Evolutionary conservation across 129 eudicot species (phyloP).

Genomic region (Rutidosis leptorrhynchoides): DNA sequence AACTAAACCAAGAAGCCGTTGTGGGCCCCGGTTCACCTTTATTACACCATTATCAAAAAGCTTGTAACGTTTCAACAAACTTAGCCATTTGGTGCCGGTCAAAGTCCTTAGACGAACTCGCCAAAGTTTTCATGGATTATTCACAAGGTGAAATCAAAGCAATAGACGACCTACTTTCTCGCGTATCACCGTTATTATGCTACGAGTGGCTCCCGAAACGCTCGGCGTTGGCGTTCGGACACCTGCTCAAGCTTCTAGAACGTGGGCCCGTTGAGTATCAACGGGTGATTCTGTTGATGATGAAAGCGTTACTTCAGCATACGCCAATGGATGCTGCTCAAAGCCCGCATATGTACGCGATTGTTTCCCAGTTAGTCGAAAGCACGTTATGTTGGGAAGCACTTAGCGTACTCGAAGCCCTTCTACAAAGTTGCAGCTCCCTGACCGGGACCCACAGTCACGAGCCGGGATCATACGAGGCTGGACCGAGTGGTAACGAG

Average conservation of each 20-base stretch:
- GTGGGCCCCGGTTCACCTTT: slow-evolving; percentile 53
- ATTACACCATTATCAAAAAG: slow-evolving; percentile 68
- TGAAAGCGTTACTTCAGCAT: slow-evolving; percentile 92
- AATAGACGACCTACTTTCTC: slow-evolving; percentile 68
- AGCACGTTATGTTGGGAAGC: slow-evolving; percentile 99
- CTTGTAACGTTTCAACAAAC: slow-evolving; percentile 73
- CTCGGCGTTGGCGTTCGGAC: slow-evolving; percentile 93
- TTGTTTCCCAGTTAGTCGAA: slow-evolving; percentile 93
- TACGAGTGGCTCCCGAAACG: slow-evolving; percentile 92
- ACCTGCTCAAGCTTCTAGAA: slow-evolving; percentile 74
- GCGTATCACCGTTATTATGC: slow-evolving; percentile 85
- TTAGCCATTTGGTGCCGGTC: slow-evolving; percentile 88
- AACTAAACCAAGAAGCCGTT: slow-evolving; percentile 68
- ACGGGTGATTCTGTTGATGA: slow-evolving; percentile 80
- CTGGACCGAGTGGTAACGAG: slow-evolving; percentile 62
- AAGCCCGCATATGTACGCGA: slow-evolving; percentile 97
- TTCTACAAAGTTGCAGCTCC: slow-evolving; percentile 91
- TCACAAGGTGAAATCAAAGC: slow-evolving; percentile 76
- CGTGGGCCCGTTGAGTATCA: slow-evolving; percentile 92
- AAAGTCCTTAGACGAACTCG: slow-evolving; percentile 67
- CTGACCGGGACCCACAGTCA: slow-evolving; percentile 66
- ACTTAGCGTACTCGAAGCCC: slow-evolving; percentile 95
- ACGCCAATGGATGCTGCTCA: slow-evolving; percentile 97
- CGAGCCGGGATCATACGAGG: slow-evolving; percentile 56
- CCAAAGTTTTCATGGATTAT: slow-evolving; percentile 78